These are phyloP conservation scores for Coemansia sp. DNA, from an alignment of 192 early-diverging fungal species.

Conservation along the genomic window DNA sequence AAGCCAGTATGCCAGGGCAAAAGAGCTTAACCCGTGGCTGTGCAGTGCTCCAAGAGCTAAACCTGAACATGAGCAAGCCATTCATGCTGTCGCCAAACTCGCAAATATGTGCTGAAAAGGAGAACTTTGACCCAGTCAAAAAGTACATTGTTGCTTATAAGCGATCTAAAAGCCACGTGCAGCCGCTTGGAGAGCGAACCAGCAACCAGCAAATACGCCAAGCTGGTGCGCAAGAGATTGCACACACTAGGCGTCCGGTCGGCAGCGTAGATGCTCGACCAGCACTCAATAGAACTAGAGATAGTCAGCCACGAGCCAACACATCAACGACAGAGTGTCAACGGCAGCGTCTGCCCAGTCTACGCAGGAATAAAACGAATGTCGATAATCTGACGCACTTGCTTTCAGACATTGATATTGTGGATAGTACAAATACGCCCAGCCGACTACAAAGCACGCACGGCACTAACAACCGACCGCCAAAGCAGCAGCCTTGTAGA, in stretches of 20 bases:
- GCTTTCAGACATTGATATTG: conserved; percentile 13
- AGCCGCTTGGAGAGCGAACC: conserved; percentile 1
- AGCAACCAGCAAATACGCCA: not conserved
- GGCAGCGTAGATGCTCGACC: not conserved
- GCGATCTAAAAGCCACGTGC: not conserved
- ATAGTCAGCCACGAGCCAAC: not conserved
- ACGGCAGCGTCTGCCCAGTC: not conserved
- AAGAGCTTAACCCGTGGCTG: not conserved
- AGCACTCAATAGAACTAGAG: not conserved
- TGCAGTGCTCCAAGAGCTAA: conserved; percentile 14
- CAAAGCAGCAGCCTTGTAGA: not conserved
- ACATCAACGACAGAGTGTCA: not conserved
- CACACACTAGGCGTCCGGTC: not conserved
- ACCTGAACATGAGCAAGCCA: conserved; percentile 7
- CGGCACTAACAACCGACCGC: not conserved
- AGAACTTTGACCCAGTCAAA: conserved; percentile 40
- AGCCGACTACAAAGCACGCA: not conserved
- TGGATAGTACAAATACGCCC: not conserved
- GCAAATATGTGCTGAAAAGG: conserved; percentile 30
- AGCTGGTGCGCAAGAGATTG: not conserved
- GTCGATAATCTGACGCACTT: conserved; percentile 9
- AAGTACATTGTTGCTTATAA: conserved; percentile 21
- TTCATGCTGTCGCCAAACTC: conserved; percentile 30
- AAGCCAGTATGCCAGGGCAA: not conserved
- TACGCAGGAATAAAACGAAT: not conserved